Base-by-base conservation (phyloP, 2,329 filamentous ascomycete species). In the Alternaria burnsii region DNA sequence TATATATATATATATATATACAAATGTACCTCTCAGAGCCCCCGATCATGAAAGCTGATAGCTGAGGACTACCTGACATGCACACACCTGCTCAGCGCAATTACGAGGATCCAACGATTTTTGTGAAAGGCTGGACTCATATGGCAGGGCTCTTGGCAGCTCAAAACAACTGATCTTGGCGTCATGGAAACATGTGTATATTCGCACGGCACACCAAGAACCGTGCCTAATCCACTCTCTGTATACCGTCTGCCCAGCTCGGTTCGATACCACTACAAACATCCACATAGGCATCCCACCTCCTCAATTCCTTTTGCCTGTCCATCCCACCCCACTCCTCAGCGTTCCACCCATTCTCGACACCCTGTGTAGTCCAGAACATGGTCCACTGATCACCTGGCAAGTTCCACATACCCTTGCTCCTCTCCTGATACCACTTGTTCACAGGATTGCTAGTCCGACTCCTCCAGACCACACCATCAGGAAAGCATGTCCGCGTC, bases 391-490 rank as follows among this genome's bases (percentile, higher is more conserved):
- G 90, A 46, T 87, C 91, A n/a, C 87, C 88, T 0, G 86, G 84
- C 38, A 99, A 81, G 80, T 96, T 95, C 85, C 89, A 91, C 2
- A 89, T 94, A 0, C 95, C 95, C 48, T 87, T 82, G 3, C 92
- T 92, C 48, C 95, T 86, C 80, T 99, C 95, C 80, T 98, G 97
- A 78, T 99, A 99, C 95, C 95, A 99, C 76, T 97, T 97, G 76
- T 99, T 99, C 5, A 99, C 95, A 0, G 94, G 94, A 74, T 99
- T 98, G 75, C 94, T 88, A 73, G 90, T 91, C 52, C 95, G 85
- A 75, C 92, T 96, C 58, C 94, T 85, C 95, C 95, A 99, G 73
- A 94, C 96, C 2, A 98, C 91, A 1, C 95, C 95, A 3, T 87
- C 80, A 0, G 94, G 94, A 68, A 98, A 96, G 71, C 94, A 97